Conservation (phyloP, 768 basidiomycete species). For the Naganishia friedmannii region DNA sequence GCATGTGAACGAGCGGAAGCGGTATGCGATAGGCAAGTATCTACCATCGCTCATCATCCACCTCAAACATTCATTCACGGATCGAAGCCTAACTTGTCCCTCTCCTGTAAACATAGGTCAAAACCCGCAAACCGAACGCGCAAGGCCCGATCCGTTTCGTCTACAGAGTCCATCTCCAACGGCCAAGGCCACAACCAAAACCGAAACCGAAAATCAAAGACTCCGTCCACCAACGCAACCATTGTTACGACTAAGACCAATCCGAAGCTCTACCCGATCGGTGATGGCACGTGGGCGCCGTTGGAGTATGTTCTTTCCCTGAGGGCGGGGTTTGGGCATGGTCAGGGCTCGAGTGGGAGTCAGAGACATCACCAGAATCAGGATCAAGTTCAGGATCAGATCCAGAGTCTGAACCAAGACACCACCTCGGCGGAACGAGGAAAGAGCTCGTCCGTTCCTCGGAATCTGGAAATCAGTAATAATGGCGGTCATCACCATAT, state of each 20-base stretch:
- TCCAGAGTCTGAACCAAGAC: neutral
- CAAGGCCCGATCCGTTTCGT: neutral
- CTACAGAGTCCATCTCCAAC: neutral
- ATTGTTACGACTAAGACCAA: too few species aligned
- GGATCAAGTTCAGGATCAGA: neutral
- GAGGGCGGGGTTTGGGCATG: neutral
- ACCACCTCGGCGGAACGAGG: neutral
- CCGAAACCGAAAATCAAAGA: neutral
- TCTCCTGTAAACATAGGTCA: neutral
- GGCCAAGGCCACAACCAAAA: neutral
- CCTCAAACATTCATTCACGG: neutral
- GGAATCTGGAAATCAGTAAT: neutral
- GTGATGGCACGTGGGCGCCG: neutral
- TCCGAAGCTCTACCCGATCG: conserved; percentile 1
- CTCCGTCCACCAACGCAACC: neutral
- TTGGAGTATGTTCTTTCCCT: neutral
- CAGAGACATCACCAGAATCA: neutral
- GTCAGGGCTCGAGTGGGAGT: neutral
- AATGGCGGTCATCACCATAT: neutral
- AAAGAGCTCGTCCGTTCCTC: neutral
- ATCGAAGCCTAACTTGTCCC: neutral
- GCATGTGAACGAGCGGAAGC: neutral
- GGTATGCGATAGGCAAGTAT: conserved; percentile 4
- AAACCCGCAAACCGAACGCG: neutral
- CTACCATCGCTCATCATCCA: neutral